Percentiles rank a stretch among this genome's conserved stretches.
phyloP scores from a whole-genome alignment of 208 protist species.

The Trypanosoma melophagium region DNA sequence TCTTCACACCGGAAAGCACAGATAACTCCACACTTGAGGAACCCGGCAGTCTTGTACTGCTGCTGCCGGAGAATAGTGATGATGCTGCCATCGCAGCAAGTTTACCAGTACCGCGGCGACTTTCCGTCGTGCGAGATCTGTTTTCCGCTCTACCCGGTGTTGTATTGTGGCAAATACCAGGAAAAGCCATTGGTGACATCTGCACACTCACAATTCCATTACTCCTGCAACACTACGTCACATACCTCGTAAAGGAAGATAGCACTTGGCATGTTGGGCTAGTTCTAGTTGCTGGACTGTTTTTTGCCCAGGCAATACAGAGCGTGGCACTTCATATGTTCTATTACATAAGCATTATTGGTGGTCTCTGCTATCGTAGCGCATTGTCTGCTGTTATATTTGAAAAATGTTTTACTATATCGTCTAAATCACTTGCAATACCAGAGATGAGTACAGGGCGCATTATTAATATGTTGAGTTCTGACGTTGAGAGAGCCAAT shows the following conservation, averaged over 20 bases:
- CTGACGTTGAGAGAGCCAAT: constrained; percentile 58
- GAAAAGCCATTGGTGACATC: constrained; percentile 37
- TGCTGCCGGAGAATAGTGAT: background rate
- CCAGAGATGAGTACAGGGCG: constrained; percentile 62
- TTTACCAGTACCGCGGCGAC: background rate
- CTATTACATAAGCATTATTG: constrained; percentile 43
- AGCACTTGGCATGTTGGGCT: constrained; percentile 37
- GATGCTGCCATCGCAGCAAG: background rate
- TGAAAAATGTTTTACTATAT: constrained; percentile 57
- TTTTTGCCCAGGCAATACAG: constrained; percentile 45
- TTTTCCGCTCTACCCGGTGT: constrained; percentile 1
- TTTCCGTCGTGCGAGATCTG: constrained; percentile 13
- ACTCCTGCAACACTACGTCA: constrained; percentile 48
- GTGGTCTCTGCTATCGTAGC: constrained; percentile 21
- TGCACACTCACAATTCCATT: constrained; percentile 48
- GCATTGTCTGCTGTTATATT: constrained; percentile 41
- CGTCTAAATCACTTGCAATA: constrained; percentile 22
- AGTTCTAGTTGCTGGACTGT: constrained; percentile 36
- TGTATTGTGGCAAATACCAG: constrained; percentile 21
- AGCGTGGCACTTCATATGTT: constrained; percentile 48
- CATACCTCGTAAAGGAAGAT: background rate
- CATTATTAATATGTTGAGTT: constrained; percentile 71
- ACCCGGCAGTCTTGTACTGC: constrained; percentile 4
- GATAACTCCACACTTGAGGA: constrained; percentile 24
- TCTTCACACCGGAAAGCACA: constrained; percentile 18